phyloP scores from a whole-genome alignment of 2,329 filamentous ascomycete species.

The Stagonosporopsis cucurbitacearum region DNA sequence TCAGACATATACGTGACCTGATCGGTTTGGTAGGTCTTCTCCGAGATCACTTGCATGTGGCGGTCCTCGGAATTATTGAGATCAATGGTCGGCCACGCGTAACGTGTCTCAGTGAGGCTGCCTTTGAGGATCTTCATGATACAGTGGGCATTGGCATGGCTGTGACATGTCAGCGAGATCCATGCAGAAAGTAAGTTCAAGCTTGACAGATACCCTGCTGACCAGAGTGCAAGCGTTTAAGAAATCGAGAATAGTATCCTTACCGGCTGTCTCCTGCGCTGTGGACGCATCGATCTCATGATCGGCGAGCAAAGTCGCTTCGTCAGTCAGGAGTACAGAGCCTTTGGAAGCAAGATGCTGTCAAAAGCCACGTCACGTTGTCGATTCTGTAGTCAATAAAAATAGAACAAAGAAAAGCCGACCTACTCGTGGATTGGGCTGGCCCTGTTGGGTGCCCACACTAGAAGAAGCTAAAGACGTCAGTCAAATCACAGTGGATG shows the following conservation, averaged over 20 bases:
- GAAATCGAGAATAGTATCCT: slow-evolving; percentile 23
- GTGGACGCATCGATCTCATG: slow-evolving; percentile 37
- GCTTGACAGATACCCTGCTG: neutral
- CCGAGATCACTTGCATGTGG: slow-evolving; percentile 69
- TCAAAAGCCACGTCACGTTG: slow-evolving; percentile 1
- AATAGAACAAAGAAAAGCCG: slow-evolving; percentile 12
- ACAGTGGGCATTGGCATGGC: slow-evolving; percentile 77
- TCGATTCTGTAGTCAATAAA: slow-evolving; percentile 50
- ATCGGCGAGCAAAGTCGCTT: slow-evolving; percentile 40
- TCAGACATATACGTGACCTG: slow-evolving; percentile 91
- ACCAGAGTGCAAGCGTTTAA: slow-evolving; percentile 7
- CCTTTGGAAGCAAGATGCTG: neutral
- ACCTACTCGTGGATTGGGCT: slow-evolving; percentile 80
- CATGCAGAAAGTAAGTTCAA: neutral
- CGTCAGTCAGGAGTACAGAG: slow-evolving; percentile 36
- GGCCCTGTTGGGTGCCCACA: slow-evolving; percentile 84
- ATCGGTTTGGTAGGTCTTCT: slow-evolving; percentile 72
- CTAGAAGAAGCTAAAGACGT: slow-evolving; percentile 73
- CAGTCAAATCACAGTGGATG: slow-evolving; percentile 6
- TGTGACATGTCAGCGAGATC: slow-evolving; percentile 20
- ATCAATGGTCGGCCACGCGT: slow-evolving; percentile 68
- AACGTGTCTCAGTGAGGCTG: slow-evolving; percentile 79
- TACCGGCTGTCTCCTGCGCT: slow-evolving; percentile 37
- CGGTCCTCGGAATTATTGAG: slow-evolving; percentile 55
- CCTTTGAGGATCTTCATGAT: slow-evolving; percentile 89